These are phyloP conservation scores for Dorcoceras hygrometricum DNA, from an alignment of 257 asterid species.

Conservation along the genomic window DNA sequence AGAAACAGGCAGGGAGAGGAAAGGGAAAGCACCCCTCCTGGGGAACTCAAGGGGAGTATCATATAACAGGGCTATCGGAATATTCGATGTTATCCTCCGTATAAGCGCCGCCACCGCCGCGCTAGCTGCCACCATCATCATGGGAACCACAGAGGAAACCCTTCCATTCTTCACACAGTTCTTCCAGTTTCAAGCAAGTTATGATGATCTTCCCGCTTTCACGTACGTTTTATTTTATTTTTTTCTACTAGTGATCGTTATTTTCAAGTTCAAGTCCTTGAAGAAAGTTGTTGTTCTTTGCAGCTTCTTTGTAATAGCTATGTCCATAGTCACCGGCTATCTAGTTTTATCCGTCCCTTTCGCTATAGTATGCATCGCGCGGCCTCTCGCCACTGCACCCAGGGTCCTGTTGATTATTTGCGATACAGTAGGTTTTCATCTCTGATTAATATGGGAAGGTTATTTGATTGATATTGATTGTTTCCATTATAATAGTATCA, in stretches of 20 bases:
- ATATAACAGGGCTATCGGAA: conserved; percentile 50
- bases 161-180: conserved; percentile 93
- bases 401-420: conserved; percentile 40
- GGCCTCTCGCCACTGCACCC: conserved; percentile 37
- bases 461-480: too few species aligned
- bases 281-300: background rate
- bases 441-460: too few species aligned
- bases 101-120: conserved; percentile 58
- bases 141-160: conserved; percentile 82
- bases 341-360: conserved; percentile 67
- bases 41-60: conserved; percentile 32
- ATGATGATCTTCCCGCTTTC: conserved; percentile 78
- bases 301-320: conserved; percentile 73
- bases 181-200: conserved; percentile 88
- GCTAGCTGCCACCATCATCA: conserved; percentile 58
- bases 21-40: conserved; percentile 75
- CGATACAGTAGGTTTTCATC: conserved; percentile 50
- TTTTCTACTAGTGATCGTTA: background rate
- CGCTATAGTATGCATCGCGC: conserved; percentile 54
- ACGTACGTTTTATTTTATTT: conserved; percentile 38
- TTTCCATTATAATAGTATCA: background rate
- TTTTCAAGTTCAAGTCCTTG: background rate
- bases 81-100: conserved; percentile 76
- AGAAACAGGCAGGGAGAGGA: conserved; percentile 63
- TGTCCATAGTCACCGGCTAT: conserved; percentile 56